phyloP scores from a whole-genome alignment of 1,139 yeast species.

The Debaryomycetaceae sp. region DNA sequence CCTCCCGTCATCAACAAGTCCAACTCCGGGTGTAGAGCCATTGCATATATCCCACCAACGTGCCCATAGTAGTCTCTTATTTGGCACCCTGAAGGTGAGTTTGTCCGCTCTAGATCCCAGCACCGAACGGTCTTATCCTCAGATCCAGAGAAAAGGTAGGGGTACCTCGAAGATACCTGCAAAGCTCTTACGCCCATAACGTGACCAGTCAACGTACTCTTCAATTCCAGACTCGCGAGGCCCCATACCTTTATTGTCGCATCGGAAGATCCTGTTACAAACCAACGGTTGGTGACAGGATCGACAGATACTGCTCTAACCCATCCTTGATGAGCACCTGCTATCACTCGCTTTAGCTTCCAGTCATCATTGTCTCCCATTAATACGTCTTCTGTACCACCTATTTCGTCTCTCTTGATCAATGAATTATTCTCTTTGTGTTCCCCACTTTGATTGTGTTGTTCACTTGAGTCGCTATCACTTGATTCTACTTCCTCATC shows the following conservation, averaged over 20 bases:
- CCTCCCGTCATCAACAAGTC: slow-evolving; percentile 90
- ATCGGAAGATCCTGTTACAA: slow-evolving; percentile 88
- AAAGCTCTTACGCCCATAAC: slow-evolving; percentile 83
- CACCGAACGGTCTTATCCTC: slow-evolving; percentile 95
- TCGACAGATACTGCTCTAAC: slow-evolving; percentile 77
- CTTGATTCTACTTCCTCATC: slow-evolving; percentile 2
- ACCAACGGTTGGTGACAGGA: slow-evolving; percentile 81
- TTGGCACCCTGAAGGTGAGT: slow-evolving; percentile 49
- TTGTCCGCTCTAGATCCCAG: slow-evolving; percentile 92
- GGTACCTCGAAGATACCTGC: slow-evolving; percentile 68
- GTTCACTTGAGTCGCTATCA: background rate
- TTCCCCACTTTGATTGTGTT: background rate
- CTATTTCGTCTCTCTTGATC: background rate
- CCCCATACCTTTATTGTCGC: slow-evolving; percentile 92
- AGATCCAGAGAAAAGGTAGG: slow-evolving; percentile 87
- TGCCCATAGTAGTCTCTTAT: slow-evolving; percentile 93
- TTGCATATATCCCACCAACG: slow-evolving; percentile 80
- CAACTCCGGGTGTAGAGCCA: slow-evolving; percentile 82
- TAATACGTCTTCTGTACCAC: background rate
- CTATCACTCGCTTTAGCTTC: slow-evolving; percentile 69
- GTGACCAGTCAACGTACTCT: slow-evolving; percentile 84
- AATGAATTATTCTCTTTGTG: background rate
- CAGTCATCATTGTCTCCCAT: slow-evolving; percentile 30
- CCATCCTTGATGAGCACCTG: slow-evolving; percentile 91
- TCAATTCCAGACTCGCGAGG: slow-evolving; percentile 65